Evolutionary conservation across 306 rosid genomes (phyloP).

Genomic region (Cicer bijugum): DNA sequence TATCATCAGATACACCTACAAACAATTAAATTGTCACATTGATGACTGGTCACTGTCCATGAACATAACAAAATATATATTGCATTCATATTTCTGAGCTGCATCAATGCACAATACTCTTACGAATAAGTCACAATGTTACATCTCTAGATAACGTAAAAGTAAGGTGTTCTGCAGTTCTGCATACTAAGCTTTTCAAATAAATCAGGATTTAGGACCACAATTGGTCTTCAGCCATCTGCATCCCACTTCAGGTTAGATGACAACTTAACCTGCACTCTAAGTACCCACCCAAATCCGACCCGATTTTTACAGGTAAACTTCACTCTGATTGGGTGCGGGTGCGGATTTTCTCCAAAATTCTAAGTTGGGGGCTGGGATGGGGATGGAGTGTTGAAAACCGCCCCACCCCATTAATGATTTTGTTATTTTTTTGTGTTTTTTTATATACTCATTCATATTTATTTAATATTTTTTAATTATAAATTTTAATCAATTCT

Average conservation of each 20-base stretch:
- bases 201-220: slow-evolving; percentile 10
- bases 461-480: too few relatives aligned
- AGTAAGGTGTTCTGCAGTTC: neutral
- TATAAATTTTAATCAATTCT: too few relatives aligned
- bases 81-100: neutral
- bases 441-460: too few relatives aligned
- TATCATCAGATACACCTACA: slow-evolving; percentile 20
- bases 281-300: too few relatives aligned
- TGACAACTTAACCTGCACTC: too few relatives aligned
- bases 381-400: too few relatives aligned
- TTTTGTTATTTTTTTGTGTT: too few relatives aligned
- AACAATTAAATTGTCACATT: slow-evolving; percentile 30
- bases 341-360: too few relatives aligned
- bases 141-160: slow-evolving; percentile 7
- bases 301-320: too few relatives aligned
- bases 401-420: too few relatives aligned
- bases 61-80: slow-evolving; percentile 32
- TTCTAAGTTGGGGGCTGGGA: too few relatives aligned
- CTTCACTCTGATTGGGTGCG: too few relatives aligned
- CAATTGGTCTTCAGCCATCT: slow-evolving; percentile 30
- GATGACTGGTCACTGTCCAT: slow-evolving; percentile 2
- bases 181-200: slow-evolving; percentile 25
- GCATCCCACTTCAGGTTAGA: neutral
- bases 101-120: neutral
- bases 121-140: slow-evolving; percentile 14